phyloP scores from a whole-genome alignment of 306 rosid genomes.

The Cicer chorassanicum region DNA sequence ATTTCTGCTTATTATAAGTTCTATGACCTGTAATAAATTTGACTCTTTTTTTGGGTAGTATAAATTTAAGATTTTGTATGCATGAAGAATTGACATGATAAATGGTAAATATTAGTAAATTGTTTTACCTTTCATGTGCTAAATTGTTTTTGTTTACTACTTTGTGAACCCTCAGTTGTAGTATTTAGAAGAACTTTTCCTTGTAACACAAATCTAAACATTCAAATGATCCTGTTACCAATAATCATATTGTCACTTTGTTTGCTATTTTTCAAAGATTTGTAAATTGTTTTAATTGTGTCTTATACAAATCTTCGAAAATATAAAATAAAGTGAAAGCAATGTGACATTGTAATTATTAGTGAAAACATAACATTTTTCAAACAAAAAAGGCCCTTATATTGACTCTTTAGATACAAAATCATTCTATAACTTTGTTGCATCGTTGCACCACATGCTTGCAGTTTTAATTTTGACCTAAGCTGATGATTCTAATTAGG shows the following conservation, averaged over 20 bases:
- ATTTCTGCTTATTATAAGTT: neutral
- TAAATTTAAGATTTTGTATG: slow-evolving; percentile 6
- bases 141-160: slow-evolving; percentile 18
- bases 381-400: no score
- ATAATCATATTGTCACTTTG: neutral
- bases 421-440: neutral
- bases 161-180: neutral
- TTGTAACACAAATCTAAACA: neutral
- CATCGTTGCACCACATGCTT: neutral
- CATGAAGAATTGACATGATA: neutral
- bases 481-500: slow-evolving; percentile 55
- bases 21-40: neutral
- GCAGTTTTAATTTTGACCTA: slow-evolving; percentile 38
- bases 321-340: neutral
- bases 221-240: neutral
- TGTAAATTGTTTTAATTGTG: neutral
- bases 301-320: neutral
- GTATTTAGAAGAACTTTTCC: slow-evolving; percentile 1
- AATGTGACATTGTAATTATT: neutral
- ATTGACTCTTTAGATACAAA: no score
- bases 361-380: neutral
- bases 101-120: slow-evolving; percentile 15
- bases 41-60: neutral
- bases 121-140: neutral
- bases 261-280: neutral